Evolutionary conservation across 2,329 filamentous ascomycete genomes (phyloP), one percentile per base, ranked within the genome.

Genomic region (Aureobasidium mangrovei): DNA sequence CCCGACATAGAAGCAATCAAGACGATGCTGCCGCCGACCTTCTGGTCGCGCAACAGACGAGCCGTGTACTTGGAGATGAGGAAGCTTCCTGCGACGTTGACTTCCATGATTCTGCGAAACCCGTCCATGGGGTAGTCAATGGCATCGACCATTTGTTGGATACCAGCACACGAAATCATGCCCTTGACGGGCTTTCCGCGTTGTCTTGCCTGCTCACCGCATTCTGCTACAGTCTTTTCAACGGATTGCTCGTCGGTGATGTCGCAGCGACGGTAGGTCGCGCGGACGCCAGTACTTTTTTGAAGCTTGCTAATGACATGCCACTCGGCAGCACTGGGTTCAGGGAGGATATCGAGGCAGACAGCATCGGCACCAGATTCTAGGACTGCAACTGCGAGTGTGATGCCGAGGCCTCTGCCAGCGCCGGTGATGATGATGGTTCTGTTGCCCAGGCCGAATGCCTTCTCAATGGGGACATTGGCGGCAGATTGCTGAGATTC

Each of bases 381-480:
- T 12, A 84, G 84, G 32, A 83, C 74, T 1, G 74, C 82, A 33
- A 84, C 72, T 10, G 83, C 84, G 29, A 86, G 76, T 4, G 77
- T 76, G 28, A 85, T 72, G 40, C 85, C 85, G 60, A 88, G 86
- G 33, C 85, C 84, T 35, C 82, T 83, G 33, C 81, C 85, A 9
- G 83, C 83, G 56, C 85, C 85, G 1, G 82, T 80, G 40, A 88
- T 78, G 59, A 88, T 84, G 32, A 83, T 84, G 2, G 84, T 87
- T 62, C 81, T 80, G 41, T 83, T 83, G 64, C 82, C 83, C 49
- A 88, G 74, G 35, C 40, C 41, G 29, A 54, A 54, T 3, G 42
- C 40, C 24, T 54, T 46, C 29, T 54, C 42, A 8, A 54, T 40
- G 3, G 62, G 60, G 3, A 59, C 59, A 42, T 59, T 58, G 5